phyloP scores from a whole-genome alignment of 768 basidiomycete species.

The Podaxis sp. region DNA sequence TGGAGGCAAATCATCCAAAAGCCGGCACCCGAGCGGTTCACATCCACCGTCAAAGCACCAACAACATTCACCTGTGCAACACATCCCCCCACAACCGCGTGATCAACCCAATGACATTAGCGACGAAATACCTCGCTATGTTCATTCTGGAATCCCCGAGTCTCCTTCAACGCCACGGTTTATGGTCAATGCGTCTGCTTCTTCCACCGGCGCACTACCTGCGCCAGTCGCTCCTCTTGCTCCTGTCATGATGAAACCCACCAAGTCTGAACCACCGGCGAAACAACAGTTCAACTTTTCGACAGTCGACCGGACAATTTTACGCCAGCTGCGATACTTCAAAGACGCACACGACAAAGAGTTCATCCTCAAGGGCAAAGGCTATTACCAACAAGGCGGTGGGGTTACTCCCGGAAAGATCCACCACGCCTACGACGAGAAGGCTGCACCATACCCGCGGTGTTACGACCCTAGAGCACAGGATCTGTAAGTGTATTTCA shows the following conservation, averaged over 20 bases:
- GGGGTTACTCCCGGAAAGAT: conserved; percentile 39
- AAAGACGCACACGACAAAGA: conserved; percentile 53
- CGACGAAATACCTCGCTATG: conserved; percentile 3
- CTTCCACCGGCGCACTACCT: background rate
- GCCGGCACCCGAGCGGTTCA: conserved; percentile 9
- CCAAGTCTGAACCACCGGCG: background rate
- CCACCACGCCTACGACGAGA: conserved; percentile 50
- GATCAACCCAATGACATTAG: background rate
- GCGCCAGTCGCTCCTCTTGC: background rate
- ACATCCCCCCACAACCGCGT: background rate
- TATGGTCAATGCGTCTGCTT: background rate
- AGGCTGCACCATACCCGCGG: conserved; percentile 67
- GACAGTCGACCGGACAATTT: conserved; percentile 59
- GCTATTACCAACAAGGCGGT: conserved; percentile 27
- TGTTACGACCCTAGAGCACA: conserved; percentile 61
- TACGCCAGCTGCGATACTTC: conserved; percentile 53
- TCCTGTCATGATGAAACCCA: background rate
- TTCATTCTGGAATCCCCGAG: background rate
- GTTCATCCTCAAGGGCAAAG: conserved; percentile 50
- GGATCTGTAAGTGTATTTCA: conserved; percentile 55
- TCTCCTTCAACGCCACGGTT: background rate
- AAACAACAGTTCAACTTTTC: conserved; percentile 40
- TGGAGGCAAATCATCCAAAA: conserved; percentile 26
- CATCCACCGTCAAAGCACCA: conserved; percentile 16
- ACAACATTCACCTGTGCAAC: conserved; percentile 13